Evolutionary conservation across 768 basidiomycete genomes (phyloP).

Genomic region (Floccularia luteovirens): DNA sequence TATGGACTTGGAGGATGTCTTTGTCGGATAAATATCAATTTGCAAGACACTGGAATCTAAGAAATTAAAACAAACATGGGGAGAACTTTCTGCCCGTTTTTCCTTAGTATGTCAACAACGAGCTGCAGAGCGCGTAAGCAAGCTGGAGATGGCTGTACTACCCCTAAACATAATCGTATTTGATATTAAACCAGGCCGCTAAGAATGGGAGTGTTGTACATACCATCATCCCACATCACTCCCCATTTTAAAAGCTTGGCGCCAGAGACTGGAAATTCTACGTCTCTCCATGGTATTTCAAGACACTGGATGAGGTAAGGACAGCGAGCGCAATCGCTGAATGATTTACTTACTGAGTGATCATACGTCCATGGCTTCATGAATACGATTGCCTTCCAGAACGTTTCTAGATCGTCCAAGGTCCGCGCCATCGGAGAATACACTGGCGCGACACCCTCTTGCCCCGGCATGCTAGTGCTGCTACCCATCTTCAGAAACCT

Average conservation of each 20-base stretch:
- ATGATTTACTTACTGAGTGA: constrained; percentile 34
- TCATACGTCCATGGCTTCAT: constrained; percentile 67
- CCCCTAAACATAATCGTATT: constrained; percentile 24
- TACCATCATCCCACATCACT: constrained; percentile 59
- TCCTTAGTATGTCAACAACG: constrained; percentile 35
- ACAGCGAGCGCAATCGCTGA: constrained; percentile 17
- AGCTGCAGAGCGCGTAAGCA: constrained; percentile 44
- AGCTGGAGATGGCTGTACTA: constrained; percentile 52
- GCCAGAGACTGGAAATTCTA: constrained; percentile 19
- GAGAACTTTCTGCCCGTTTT: constrained; percentile 41
- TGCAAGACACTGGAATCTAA: not conserved
- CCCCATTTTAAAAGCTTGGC: constrained; percentile 39
- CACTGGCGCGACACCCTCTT: constrained; percentile 48
- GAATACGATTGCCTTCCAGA: constrained; percentile 52
- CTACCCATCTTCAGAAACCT: constrained; percentile 42
- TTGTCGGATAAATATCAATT: not conserved
- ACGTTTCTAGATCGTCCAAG: constrained; percentile 40
- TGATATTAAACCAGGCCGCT: not conserved
- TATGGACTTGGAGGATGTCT: constrained; percentile 40
- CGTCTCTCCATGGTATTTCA: constrained; percentile 31
- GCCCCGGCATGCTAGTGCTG: constrained; percentile 39
- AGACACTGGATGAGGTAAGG: constrained; percentile 20
- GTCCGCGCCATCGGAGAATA: constrained; percentile 58
- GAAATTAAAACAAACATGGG: constrained; percentile 27
- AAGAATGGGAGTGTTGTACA: not conserved